Conservation (phyloP, 768 basidiomycete species). For the Lenzites betulinus region DNA sequence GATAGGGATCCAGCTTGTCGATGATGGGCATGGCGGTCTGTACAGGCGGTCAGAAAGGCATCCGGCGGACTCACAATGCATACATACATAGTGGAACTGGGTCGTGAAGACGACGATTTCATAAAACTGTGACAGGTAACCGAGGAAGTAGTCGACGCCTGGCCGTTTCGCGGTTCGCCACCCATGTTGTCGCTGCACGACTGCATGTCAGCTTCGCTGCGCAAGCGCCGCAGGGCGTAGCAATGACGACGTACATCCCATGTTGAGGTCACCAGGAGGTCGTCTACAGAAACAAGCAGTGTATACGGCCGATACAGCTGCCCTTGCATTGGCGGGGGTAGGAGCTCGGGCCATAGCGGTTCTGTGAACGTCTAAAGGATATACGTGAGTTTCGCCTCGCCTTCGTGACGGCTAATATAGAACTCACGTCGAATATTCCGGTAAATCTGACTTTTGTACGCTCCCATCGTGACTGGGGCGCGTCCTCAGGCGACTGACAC, state of each 20-base stretch:
- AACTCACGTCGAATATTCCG: slow-evolving; percentile 69
- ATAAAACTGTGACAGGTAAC: slow-evolving; percentile 96
- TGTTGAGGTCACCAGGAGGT: slow-evolving; percentile 84
- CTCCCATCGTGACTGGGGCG: slow-evolving; percentile 62
- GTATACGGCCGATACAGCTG: slow-evolving; percentile 92
- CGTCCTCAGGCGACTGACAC: slow-evolving; percentile 55
- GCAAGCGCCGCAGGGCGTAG: background rate
- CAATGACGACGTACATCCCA: slow-evolving; percentile 81
- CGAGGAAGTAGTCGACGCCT: slow-evolving; percentile 97
- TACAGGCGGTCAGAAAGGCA: background rate
- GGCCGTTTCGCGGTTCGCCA: slow-evolving; percentile 99
- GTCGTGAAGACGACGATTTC: slow-evolving; percentile 96
- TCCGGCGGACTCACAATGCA: background rate
- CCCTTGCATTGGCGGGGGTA: slow-evolving; percentile 82
- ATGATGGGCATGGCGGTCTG: slow-evolving; percentile 87
- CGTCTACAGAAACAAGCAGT: slow-evolving; percentile 87
- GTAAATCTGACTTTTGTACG: slow-evolving; percentile 63
- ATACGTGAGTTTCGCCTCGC: background rate
- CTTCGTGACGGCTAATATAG: background rate
- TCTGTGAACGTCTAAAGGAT: slow-evolving; percentile 80
- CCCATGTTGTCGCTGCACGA: slow-evolving; percentile 77
- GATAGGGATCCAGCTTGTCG: slow-evolving; percentile 93
- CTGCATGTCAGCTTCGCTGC: background rate
- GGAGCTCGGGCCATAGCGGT: slow-evolving; percentile 89
- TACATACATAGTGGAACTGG: slow-evolving; percentile 81